A percentile compares a stretch with the other conserved stretches of the same genome.
phyloP scores from a whole-genome alignment of 2,329 filamentous ascomycete species.

The Colletotrichum gloeosporioides region DNA sequence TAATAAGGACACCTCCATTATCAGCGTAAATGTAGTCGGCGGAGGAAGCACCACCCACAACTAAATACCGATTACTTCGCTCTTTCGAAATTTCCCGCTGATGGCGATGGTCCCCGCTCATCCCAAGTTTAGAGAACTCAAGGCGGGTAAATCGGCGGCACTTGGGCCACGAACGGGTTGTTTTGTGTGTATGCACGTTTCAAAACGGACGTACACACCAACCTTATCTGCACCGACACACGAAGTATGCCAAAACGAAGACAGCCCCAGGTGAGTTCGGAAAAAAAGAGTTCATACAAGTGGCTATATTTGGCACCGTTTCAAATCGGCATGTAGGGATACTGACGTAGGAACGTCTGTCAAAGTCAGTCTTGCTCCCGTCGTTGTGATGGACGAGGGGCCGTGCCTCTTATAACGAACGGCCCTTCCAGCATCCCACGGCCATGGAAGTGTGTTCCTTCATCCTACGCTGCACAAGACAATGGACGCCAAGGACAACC shows the following conservation, averaged over 20 bases:
- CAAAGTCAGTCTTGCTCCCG: background rate
- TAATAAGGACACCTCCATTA: rapidly evolving
- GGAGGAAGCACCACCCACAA: rapidly evolving
- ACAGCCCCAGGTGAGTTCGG: background rate
- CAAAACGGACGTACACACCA: background rate
- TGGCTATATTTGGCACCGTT: background rate
- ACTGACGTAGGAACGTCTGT: background rate
- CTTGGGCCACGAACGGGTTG: background rate
- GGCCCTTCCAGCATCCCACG: background rate
- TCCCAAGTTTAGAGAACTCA: background rate
- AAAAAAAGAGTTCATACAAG: background rate
- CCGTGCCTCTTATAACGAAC: background rate
- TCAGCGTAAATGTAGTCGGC: rapidly evolving
- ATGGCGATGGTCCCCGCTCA: background rate
- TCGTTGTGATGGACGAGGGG: background rate
- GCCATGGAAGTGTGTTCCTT: background rate
- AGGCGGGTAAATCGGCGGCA: background rate
- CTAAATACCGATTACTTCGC: rapidly evolving
- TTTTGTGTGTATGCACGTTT: slow-evolving; percentile 9
- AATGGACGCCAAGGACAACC: slow-evolving; percentile 5
- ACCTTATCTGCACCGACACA: background rate
- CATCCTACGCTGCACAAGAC: background rate
- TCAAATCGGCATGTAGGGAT: background rate
- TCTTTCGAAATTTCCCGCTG: background rate
- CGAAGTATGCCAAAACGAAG: background rate